Base-by-base conservation (phyloP, 2,329 filamentous ascomycete species). In the Cytospora schulzeri region DNA sequence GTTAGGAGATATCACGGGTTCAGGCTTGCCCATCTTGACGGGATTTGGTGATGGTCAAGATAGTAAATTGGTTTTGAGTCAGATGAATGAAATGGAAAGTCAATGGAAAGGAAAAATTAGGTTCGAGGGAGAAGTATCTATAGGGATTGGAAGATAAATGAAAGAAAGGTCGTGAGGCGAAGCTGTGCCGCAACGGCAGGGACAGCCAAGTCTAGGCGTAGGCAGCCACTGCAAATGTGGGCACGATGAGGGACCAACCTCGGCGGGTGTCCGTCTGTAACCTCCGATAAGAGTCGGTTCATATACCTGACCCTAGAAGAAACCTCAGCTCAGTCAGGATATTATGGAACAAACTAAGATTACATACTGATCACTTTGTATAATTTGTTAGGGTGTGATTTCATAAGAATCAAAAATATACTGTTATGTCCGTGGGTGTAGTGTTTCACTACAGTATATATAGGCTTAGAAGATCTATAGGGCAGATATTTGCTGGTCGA, bases 1-100 rank as follows among this genome's bases (percentile, higher is more conserved):
- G 26, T 57, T 64, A 31, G 67, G 63, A 2, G 67, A 68, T 60
- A 69, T 66, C 35, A 64, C 24, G n/a, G 45, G 41, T 12, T 48
- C 45, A 48, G 45, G 45, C 61, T 71, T 74, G 31, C 70, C 70
- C 72, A 75, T 75, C 19, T 22, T 22, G 22, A 17, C 12, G 41
- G 17, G 2, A 3, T 15, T 2, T n/a, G 19, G 15, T 17, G 4
- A n/a, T 45, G 17, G 4, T n/a, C 41, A 45, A 45, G 19, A 7
- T 19, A 22, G 22, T 45, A 19, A 22, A 45, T 45, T 45, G 4
- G 41, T n/a, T n/a, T 45, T n/a, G 41, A 8, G 9, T 7, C n/a
- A n/a, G 19, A 19, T n/a, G 41, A 7, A 45, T 7, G 19, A 45
- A 45, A 45, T 5, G 19, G 6, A 9, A 22, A n/a, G 41, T 45